Conservation (phyloP, 345 rosid species). For the Fremontodendron californicum region DNA sequence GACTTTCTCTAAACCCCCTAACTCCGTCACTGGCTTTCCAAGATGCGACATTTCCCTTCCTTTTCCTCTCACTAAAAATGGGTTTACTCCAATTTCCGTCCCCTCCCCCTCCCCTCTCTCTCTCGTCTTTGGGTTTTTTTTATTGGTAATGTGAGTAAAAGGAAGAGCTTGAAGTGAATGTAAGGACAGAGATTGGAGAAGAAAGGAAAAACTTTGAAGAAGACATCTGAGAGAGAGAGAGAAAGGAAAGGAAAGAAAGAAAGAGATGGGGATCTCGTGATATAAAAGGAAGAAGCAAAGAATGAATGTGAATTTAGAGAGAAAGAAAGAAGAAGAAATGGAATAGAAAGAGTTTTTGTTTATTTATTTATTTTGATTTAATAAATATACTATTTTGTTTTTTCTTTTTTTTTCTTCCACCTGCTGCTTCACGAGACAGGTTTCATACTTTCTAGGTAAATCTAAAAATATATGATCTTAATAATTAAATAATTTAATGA, state of each 20-base stretch:
- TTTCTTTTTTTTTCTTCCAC: neutral
- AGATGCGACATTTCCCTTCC: slow-evolving; percentile 50
- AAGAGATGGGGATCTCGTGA: slow-evolving; percentile 70
- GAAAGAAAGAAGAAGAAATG: slow-evolving; percentile 17
- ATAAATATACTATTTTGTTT: no score
- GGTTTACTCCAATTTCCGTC: slow-evolving; percentile 8
- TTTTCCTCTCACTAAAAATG: slow-evolving; percentile 8
- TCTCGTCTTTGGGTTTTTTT: neutral
- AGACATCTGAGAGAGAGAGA: slow-evolving; percentile 30
- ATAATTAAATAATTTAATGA: no score
- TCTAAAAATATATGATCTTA: no score
- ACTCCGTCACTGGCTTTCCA: slow-evolving; percentile 34
- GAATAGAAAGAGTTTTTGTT: slow-evolving; percentile 3
- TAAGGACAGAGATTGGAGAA: neutral
- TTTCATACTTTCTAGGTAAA: no score
- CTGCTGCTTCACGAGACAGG: slow-evolving; percentile 43
- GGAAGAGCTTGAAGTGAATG: neutral
- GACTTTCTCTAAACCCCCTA: slow-evolving; percentile 33
- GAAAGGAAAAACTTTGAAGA: slow-evolving; percentile 24
- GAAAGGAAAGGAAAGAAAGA: slow-evolving; percentile 21
- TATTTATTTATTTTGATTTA: neutral
- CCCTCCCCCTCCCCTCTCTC: neutral
- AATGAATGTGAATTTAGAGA: slow-evolving; percentile 45
- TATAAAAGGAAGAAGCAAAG: slow-evolving; percentile 56
- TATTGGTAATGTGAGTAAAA: slow-evolving; percentile 38